A percentile compares a stretch with the other conserved stretches of the same genome.
These are phyloP conservation scores for Fagopyrum esculentum DNA, from an alignment of 148 eudicot genomes.

Conservation along the genomic window DNA sequence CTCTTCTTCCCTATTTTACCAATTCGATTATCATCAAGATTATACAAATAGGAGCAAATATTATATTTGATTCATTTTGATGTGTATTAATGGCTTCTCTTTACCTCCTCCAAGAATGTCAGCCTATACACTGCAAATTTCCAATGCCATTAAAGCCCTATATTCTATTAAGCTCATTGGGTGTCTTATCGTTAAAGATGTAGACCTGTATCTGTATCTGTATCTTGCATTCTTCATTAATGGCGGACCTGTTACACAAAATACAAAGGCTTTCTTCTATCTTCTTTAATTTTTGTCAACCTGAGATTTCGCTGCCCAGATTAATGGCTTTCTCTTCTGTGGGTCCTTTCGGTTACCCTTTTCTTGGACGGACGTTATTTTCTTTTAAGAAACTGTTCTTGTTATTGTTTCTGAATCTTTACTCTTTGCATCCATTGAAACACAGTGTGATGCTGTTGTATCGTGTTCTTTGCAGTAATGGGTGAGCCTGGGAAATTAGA, in stretches of 20 bases:
- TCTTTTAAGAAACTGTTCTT: not conserved
- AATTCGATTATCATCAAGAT: not conserved
- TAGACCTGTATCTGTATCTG: not conserved
- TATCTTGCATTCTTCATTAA: not conserved
- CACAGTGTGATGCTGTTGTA: too few relatives aligned
- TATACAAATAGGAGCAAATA: not conserved
- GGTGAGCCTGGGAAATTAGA: not conserved
- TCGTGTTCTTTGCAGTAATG: not conserved
- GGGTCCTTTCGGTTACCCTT: not conserved
- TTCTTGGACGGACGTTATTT: not conserved
- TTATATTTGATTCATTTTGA: constrained; percentile 1
- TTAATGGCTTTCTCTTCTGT: not conserved
- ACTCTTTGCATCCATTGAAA: not conserved
- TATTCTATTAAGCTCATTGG: not conserved
- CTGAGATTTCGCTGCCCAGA: constrained; percentile 7
- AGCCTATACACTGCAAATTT: constrained; percentile 12
- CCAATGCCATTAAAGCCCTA: not conserved
- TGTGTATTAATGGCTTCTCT: constrained; percentile 6
- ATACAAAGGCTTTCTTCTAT: not conserved
- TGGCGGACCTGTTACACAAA: not conserved
- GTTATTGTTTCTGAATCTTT: not conserved
- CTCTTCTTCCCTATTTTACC: not conserved
- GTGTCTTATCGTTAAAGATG: not conserved
- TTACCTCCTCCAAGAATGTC: constrained; percentile 3
- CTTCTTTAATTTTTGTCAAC: not conserved